Evolutionary conservation across 1,284 basidiomycete species (phyloP), one percentile per base, ranked within the genome.

Genomic region (Boletus mariae): DNA sequence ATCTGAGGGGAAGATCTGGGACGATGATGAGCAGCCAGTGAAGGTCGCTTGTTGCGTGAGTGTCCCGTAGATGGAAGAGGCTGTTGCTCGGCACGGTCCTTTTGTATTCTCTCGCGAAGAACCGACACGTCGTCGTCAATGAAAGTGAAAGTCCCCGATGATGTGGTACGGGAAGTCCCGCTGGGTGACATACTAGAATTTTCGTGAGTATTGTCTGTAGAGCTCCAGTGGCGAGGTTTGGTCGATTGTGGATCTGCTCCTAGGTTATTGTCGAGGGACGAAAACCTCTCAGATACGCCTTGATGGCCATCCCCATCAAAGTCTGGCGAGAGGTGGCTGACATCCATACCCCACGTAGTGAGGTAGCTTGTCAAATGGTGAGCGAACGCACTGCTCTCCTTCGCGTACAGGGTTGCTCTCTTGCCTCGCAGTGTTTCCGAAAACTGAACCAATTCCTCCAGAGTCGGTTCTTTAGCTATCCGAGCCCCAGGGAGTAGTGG

Each of bases 321-420:
- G 54, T 84, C 83, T 2, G 80, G 79, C 4, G 91, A 85, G 35
- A 92, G 78, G 70, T 93, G 92, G 49, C 82, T 87, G 43, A 97
- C 87, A 62, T 96, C 92, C 80, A 97, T 80, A 15, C 93, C 93
- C 94, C 94, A 97, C 4, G 89, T 82, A n/a, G 90, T 90, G 52
- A 97, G 79, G 70, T 95, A 95, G 60, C 86, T 89, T 34, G 92
- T 93, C 26, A 98, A 75, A 68, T 95, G 92, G 47, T 90, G 87
- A 0, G 93, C 93, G 64, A 97, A 98, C 0, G 86, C 82, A 42
- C 90, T 91, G 54, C 82, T 83, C 12, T 90, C 79, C 61, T 83
- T 87, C 6, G 94, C 92, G 62, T 94, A 89, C 15, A 98, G 73
- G 0, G 81, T 83, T 0, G 88, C 92, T 61, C 83, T 88, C 68